These are phyloP conservation scores for Suillus luteus DNA, from an alignment of 768 basidiomycete species.

Conservation along the genomic window DNA sequence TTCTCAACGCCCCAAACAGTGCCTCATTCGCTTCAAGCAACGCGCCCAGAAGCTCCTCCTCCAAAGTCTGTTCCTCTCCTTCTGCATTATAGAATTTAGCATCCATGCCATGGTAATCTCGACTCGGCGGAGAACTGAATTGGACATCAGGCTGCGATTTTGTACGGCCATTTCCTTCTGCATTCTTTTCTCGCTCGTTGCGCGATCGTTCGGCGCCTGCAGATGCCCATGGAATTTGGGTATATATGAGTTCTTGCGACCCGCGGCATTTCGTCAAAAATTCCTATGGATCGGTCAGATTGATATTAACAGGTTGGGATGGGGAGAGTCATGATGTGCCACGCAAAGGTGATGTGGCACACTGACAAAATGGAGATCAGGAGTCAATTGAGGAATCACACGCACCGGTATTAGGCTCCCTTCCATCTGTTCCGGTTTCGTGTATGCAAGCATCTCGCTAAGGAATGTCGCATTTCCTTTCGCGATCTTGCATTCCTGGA, in stretches of 20 bases:
- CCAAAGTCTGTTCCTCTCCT: slow-evolving; percentile 54
- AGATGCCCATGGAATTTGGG: slow-evolving; percentile 91
- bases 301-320: neutral
- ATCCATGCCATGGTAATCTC: slow-evolving; percentile 22
- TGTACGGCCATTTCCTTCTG: slow-evolving; percentile 17
- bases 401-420: slow-evolving; percentile 67
- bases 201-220: slow-evolving; percentile 78
- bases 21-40: slow-evolving; percentile 75
- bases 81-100: slow-evolving; percentile 25
- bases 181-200: slow-evolving; percentile 30
- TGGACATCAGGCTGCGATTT: slow-evolving; percentile 16
- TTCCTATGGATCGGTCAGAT: slow-evolving; percentile 53
- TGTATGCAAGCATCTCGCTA: slow-evolving; percentile 66
- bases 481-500: slow-evolving; percentile 85
- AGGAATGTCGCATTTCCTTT: slow-evolving; percentile 79
- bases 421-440: slow-evolving; percentile 69
- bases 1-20: slow-evolving; percentile 63
- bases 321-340: neutral
- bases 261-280: slow-evolving; percentile 77
- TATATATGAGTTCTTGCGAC: slow-evolving; percentile 82
- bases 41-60: slow-evolving; percentile 74
- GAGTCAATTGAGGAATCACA: slow-evolving; percentile 10
- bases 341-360: neutral
- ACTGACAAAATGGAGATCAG: neutral
- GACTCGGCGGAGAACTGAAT: slow-evolving; percentile 1